Evolutionary conservation across 2,329 filamentous ascomycete species (phyloP).

Genomic region (Orbilia brochopaga): DNA sequence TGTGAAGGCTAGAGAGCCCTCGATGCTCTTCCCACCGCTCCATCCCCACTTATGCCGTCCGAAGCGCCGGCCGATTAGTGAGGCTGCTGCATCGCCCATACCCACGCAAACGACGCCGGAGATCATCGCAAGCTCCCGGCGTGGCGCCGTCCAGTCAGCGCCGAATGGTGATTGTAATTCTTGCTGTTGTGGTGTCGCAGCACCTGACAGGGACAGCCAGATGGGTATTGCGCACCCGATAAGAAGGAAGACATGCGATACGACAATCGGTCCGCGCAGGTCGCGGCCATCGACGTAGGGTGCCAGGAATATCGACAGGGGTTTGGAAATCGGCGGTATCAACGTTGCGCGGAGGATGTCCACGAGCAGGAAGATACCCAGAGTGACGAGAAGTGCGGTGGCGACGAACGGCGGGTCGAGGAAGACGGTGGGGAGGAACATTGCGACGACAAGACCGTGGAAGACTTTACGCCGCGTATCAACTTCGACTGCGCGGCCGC

Average conservation of each 20-base stretch:
- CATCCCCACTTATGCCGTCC: slow-evolving; percentile 92
- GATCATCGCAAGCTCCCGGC: slow-evolving; percentile 84
- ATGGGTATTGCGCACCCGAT: slow-evolving; percentile 94
- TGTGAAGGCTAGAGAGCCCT: slow-evolving; percentile 82
- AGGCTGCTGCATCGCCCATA: slow-evolving; percentile 91
- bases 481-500: slow-evolving; percentile 83
- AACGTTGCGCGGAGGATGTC: slow-evolving; percentile 90
- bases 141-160: slow-evolving; percentile 44
- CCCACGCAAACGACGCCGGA: slow-evolving; percentile 92
- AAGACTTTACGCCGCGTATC: slow-evolving; percentile 97
- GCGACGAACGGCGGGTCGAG: slow-evolving; percentile 84
- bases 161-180: slow-evolving; percentile 23
- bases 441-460: slow-evolving; percentile 96
- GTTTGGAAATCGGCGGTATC: slow-evolving; percentile 84
- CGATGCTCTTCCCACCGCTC: slow-evolving; percentile 93
- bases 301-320: slow-evolving; percentile 82
- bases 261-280: slow-evolving; percentile 88
- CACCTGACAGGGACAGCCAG: slow-evolving; percentile 64
- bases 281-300: slow-evolving; percentile 95
- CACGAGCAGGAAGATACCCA: slow-evolving; percentile 84
- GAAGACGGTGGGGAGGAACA: slow-evolving; percentile 86
- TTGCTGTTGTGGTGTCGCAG: background rate
- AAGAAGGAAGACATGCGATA: slow-evolving; percentile 93
- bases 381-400: slow-evolving; percentile 76
- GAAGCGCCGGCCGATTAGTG: slow-evolving; percentile 83